These are phyloP conservation scores for Fusarium acutatum DNA, from an alignment of 2,329 filamentous ascomycete species.

Conservation along the genomic window DNA sequence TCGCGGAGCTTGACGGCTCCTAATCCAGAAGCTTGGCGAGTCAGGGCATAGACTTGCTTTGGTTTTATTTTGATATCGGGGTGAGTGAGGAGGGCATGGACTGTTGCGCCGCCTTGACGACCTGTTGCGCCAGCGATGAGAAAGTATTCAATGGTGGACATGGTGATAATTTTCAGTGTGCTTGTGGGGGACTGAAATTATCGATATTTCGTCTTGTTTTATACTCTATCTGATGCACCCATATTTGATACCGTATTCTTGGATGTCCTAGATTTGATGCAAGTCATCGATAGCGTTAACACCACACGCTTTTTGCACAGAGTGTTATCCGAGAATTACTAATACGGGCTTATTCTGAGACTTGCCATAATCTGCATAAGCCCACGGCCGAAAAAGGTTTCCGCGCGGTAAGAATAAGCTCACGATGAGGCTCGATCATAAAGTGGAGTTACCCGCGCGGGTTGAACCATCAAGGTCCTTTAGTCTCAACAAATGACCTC, in stretches of 20 bases:
- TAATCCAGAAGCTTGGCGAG: slow-evolving; percentile 56
- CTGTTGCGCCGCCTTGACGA: slow-evolving; percentile 43
- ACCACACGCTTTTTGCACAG: neutral
- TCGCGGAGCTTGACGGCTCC: slow-evolving; percentile 46
- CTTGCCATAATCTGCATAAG: neutral
- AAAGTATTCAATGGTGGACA: slow-evolving; percentile 19
- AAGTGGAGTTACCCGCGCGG: slow-evolving; percentile 3
- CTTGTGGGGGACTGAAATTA: neutral
- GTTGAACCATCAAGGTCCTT: neutral
- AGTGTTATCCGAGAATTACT: neutral
- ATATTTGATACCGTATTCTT: neutral
- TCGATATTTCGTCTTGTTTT: neutral
- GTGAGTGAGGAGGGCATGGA: slow-evolving; percentile 39
- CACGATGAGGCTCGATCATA: neutral
- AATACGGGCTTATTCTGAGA: neutral
- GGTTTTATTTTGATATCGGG: slow-evolving; percentile 53
- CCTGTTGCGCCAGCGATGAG: slow-evolving; percentile 44
- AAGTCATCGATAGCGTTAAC: neutral
- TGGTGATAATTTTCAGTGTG: neutral
- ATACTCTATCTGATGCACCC: neutral
- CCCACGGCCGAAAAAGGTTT: neutral
- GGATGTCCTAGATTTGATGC: neutral
- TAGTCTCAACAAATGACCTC: neutral
- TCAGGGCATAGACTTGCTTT: slow-evolving; percentile 55
- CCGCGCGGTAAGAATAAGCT: neutral